Conservation (phyloP, 495 filamentous ascomycete species). For the Aspergillus conjunctus region DNA sequence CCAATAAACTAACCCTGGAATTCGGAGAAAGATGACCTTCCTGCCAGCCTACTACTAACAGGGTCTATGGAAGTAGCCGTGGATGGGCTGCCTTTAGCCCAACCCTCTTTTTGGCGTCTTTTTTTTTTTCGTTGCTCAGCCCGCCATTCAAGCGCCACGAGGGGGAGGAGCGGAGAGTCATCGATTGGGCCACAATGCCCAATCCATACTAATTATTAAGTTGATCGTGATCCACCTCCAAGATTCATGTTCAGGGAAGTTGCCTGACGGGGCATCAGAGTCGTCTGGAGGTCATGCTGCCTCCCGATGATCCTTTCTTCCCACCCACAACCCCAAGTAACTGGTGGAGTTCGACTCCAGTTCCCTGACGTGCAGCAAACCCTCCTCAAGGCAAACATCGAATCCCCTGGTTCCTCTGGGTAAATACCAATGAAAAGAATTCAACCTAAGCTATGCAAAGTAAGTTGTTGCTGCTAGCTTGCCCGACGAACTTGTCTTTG, state of each 20-base stretch:
- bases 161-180: not conserved
- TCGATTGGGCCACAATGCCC: not conserved
- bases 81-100: not conserved
- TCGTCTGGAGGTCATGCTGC: not conserved
- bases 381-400: not conserved
- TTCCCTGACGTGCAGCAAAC: slow-evolving; percentile 3
- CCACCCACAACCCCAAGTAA: not conserved
- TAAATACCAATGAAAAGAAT: not conserved
- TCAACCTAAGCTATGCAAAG: not conserved
- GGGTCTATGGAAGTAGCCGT: not conserved
- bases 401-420: not conserved
- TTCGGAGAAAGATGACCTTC: not conserved
- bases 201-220: slow-evolving; percentile 1
- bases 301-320: not conserved
- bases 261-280: not conserved
- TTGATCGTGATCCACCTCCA: not conserved
- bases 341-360: not conserved
- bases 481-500: not conserved
- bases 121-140: not conserved
- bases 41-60: not conserved
- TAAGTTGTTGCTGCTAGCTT: not conserved
- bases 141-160: slow-evolving; percentile 4
- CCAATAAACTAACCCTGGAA: not conserved
- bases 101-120: not conserved
- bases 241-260: not conserved